Conservation (phyloP, 2,329 filamentous ascomycete genomes). For the Arthrinium puccinioides region DNA sequence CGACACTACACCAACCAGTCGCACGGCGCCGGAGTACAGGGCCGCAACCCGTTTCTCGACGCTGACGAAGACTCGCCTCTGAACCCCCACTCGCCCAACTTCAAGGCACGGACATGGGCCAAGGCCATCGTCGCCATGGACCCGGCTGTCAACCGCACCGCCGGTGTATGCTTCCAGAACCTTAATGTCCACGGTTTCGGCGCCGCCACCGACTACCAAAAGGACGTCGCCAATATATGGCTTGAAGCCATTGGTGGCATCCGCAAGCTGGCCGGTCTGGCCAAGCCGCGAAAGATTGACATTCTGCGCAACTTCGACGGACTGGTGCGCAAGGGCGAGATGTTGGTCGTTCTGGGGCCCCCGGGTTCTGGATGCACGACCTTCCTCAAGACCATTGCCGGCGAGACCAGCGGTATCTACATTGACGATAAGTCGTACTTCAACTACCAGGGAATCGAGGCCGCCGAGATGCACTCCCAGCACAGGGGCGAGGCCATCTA, state of each 20-base stretch:
- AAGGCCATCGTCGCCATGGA: conserved; percentile 49
- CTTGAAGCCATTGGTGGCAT: conserved; percentile 37
- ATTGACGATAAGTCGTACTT: conserved; percentile 62
- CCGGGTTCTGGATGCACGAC: conserved; percentile 70
- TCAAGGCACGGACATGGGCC: conserved; percentile 51
- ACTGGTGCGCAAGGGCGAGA: conserved; percentile 42
- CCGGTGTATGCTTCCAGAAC: conserved; percentile 60
- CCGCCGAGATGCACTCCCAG: conserved; percentile 64
- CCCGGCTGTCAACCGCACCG: conserved; percentile 51
- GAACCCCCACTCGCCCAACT: conserved; percentile 45
- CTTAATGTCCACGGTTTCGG: conserved; percentile 64
- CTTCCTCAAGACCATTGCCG: conserved; percentile 73
- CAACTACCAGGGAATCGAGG: conserved; percentile 70
- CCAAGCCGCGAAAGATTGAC: conserved; percentile 30
- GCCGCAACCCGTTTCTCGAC: conserved; percentile 42
- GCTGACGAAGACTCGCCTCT: conserved; percentile 40
- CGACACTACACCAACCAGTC: conserved; percentile 47
- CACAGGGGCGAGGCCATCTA: conserved; percentile 82
- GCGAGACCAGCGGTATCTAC: conserved; percentile 71
- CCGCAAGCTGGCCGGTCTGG: conserved; percentile 43
- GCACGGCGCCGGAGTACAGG: conserved; percentile 19
- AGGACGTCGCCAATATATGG: conserved; percentile 56
- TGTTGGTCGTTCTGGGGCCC: conserved; percentile 47
- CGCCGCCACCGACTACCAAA: conserved; percentile 63
- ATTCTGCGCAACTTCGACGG: conserved; percentile 43